These are phyloP conservation scores for Fraxinus nigra DNA, from an alignment of 305 asterid species.

Conservation along the genomic window DNA sequence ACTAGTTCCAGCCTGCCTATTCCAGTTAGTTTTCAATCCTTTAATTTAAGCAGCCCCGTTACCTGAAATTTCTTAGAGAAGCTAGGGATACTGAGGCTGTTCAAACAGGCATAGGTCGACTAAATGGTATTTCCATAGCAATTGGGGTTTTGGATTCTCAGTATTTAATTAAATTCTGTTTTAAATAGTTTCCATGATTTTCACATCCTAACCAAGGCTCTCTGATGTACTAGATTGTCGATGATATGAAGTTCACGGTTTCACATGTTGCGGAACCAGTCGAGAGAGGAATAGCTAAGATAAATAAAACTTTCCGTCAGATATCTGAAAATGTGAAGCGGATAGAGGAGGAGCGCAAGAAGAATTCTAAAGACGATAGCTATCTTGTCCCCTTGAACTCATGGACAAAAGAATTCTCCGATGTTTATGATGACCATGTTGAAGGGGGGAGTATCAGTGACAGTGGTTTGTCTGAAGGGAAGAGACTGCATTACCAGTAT, in stretches of 20 bases:
- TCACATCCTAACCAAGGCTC: background rate
- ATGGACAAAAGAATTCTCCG: constrained; percentile 57
- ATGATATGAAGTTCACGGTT: constrained; percentile 98
- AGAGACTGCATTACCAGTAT: constrained; percentile 38
- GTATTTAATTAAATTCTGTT: background rate
- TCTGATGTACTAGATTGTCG: constrained; percentile 58
- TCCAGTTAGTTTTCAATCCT: no score
- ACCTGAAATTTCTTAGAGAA: no score
- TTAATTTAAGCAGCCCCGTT: no score
- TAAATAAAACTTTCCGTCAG: constrained; percentile 77
- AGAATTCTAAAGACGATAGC: constrained; percentile 78
- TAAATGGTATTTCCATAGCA: no score
- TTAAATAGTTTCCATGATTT: background rate
- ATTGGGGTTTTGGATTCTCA: no score
- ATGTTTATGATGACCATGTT: constrained; percentile 53
- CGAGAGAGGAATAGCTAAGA: constrained; percentile 83
- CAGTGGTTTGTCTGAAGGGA: constrained; percentile 58
- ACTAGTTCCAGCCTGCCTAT: no score
- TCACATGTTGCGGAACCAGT: constrained; percentile 93
- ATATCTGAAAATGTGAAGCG: constrained; percentile 86
- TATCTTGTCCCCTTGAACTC: constrained; percentile 70
- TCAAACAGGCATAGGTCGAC: no score
- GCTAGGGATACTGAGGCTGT: no score
- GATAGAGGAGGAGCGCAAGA: constrained; percentile 61
- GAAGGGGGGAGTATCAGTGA: constrained; percentile 77